phyloP scores from a whole-genome alignment of 768 basidiomycete species.

The Amanita brunnescens region DNA sequence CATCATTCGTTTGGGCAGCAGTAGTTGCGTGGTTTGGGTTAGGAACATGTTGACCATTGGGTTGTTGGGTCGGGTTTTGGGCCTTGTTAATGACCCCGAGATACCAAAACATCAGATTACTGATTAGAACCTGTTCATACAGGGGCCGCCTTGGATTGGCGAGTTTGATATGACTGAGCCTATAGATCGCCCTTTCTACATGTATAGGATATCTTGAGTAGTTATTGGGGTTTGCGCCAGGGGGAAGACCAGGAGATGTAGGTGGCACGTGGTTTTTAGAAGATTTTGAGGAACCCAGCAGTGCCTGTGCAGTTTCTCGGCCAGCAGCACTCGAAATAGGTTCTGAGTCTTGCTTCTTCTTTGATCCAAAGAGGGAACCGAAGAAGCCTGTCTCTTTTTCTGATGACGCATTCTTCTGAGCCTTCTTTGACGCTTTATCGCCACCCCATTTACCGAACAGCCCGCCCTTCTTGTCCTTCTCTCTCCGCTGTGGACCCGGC shows the following conservation, averaged over 20 bases:
- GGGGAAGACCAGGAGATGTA: slow-evolving; percentile 46
- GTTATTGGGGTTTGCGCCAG: slow-evolving; percentile 33
- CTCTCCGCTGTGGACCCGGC: slow-evolving; percentile 37
- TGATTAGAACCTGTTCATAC: slow-evolving; percentile 93
- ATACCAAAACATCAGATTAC: slow-evolving; percentile 99
- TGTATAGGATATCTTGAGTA: slow-evolving; percentile 92
- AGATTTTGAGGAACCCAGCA: slow-evolving; percentile 78
- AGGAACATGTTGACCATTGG: slow-evolving; percentile 20
- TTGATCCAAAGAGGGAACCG: slow-evolving; percentile 83
- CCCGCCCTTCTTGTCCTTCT: slow-evolving; percentile 63
- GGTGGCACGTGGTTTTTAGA: slow-evolving; percentile 59
- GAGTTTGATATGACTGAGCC: slow-evolving; percentile 96
- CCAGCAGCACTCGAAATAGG: slow-evolving; percentile 43
- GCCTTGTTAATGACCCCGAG: slow-evolving; percentile 95
- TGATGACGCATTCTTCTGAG: slow-evolving; percentile 34
- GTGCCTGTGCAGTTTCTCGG: slow-evolving; percentile 78
- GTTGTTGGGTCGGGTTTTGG: slow-evolving; percentile 38
- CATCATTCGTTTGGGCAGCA: slow-evolving; percentile 20
- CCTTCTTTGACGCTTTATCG: slow-evolving; percentile 44
- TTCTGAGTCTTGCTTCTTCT: slow-evolving; percentile 73
- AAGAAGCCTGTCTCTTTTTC: slow-evolving; percentile 80
- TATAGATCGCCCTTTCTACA: slow-evolving; percentile 95
- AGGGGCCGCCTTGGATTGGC: slow-evolving; percentile 94
- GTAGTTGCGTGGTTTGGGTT: slow-evolving; percentile 17
- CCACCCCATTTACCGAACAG: slow-evolving; percentile 60